Conservation (phyloP, 1,284 basidiomycete species). For the Lentinus polychrous region DNA sequence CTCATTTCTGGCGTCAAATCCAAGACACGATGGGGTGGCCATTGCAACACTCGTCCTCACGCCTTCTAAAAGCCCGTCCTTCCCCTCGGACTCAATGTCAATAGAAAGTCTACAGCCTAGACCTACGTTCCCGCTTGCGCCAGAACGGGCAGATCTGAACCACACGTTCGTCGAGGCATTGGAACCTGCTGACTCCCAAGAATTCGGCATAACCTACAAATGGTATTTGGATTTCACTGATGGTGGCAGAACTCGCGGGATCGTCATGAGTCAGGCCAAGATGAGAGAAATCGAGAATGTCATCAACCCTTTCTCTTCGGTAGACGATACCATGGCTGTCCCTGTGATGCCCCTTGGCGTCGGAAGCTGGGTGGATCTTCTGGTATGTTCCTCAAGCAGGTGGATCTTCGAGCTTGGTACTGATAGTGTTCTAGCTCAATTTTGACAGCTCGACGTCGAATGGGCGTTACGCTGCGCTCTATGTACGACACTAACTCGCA, state of each 20-base stretch:
- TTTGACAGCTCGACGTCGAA: slow-evolving; percentile 34
- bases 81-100: slow-evolving; percentile 15
- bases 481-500: slow-evolving; percentile 28
- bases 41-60: slow-evolving; percentile 51
- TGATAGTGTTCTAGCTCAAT: slow-evolving; percentile 33
- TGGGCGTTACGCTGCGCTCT: slow-evolving; percentile 40
- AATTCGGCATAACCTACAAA: slow-evolving; percentile 26
- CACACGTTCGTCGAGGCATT: slow-evolving; percentile 42
- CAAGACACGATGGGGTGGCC: slow-evolving; percentile 39
- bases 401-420: slow-evolving; percentile 14
- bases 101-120: slow-evolving; percentile 20
- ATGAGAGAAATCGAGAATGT: slow-evolving; percentile 63
- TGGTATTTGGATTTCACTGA: slow-evolving; percentile 72
- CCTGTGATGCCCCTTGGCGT: slow-evolving; percentile 44
- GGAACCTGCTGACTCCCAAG: slow-evolving; percentile 2
- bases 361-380: slow-evolving; percentile 58
- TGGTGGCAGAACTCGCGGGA: slow-evolving; percentile 41
- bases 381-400: neutral
- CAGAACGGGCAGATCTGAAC: slow-evolving; percentile 36
- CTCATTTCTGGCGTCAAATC: slow-evolving; percentile 32
- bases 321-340: slow-evolving; percentile 33
- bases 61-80: slow-evolving; percentile 20
- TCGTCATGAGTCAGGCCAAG: slow-evolving; percentile 64
- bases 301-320: slow-evolving; percentile 47
- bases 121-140: slow-evolving; percentile 33